Evolutionary conservation across 345 rosid species (phyloP), one percentile per base, ranked within the genome.

Genomic region (Gossypium anomalum): DNA sequence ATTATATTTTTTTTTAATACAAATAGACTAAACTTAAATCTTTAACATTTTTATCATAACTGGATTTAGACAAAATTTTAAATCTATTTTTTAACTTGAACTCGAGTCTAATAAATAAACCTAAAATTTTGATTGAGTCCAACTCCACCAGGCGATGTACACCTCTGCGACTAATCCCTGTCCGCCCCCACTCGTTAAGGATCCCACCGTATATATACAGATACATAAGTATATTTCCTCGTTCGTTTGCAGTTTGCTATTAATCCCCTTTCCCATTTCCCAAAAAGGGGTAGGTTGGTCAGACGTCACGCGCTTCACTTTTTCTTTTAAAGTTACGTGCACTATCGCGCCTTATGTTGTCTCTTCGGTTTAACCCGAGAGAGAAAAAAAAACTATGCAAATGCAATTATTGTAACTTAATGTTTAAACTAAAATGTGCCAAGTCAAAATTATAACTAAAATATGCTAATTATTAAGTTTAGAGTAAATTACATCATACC

Each of bases 21-120:
- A 34, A 34, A 34, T 0, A 34, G 0, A 5, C 1, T 34, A 34
- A 34, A 34, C 7, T 34, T 34, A 0, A 34, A 5, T 34, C n/a
- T 34, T 34, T 34, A 34, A 34, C 0, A 34, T 34, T 1, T 34
- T 34, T 5, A 34, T 34, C 0, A 0, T 0, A 34, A 6, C 0
- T 5, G 0, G 1, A 1, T 5, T 34, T 34, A 1, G 0, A 34
- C 0, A 34, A 34, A 34, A 34, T 34, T 34, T 34, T 34, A 5
- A 29, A 34, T 34, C 0, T 34, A 34, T 5, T 34, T 34, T 34
- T 34, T 34, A 5, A 34, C 41, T 34, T 5, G 1, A 34, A 5
- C 1, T 4, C 6, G 0, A 34, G 0, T 4, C 6, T 34, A 4
- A 4, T 0, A 34, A 34, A 34, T 34, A 34, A 34, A 34, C 7